These are phyloP conservation scores for Aspergillus unguis DNA, from an alignment of 2,329 filamentous ascomycete species.

Conservation along the genomic window DNA sequence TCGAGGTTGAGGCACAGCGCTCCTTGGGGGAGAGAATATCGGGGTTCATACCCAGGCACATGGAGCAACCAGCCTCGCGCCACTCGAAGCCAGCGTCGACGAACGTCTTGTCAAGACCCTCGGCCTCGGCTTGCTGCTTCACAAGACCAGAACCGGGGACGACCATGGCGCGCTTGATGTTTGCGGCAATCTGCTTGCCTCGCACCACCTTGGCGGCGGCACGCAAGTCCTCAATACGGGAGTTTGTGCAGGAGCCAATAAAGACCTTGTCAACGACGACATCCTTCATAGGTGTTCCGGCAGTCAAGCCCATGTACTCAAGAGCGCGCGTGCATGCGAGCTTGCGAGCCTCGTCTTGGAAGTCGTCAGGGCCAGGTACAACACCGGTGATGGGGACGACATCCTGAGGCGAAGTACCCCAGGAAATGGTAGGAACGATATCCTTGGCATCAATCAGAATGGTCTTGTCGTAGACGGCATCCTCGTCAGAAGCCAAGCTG, in stretches of 20 bases:
- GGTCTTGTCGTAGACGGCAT: constrained; percentile 83
- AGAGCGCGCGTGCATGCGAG: constrained; percentile 74
- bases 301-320: constrained; percentile 90
- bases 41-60: constrained; percentile 99
- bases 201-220: constrained; percentile 82
- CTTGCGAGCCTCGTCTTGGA: constrained; percentile 76
- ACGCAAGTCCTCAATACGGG: constrained; percentile 90
- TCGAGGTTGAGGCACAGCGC: constrained; percentile 91
- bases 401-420: constrained; percentile 96
- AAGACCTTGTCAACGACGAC: constrained; percentile 92
- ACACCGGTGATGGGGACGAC: constrained; percentile 88
- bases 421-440: constrained; percentile 88
- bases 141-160: constrained; percentile 94
- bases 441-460: constrained; percentile 89
- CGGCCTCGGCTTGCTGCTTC: constrained; percentile 84
- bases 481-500: constrained; percentile 78
- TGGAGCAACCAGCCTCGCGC: constrained; percentile 97
- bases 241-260: constrained; percentile 97
- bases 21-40: constrained; percentile 91
- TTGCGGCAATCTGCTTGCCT: constrained; percentile 79
- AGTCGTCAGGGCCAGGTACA: constrained; percentile 89
- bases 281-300: constrained; percentile 89
- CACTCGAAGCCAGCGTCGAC: constrained; percentile 90
- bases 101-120: constrained; percentile 93
- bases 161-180: constrained; percentile 92